Base-by-base conservation (phyloP, 352 stramenopile genomes). In the Pythium phragmitis region DNA sequence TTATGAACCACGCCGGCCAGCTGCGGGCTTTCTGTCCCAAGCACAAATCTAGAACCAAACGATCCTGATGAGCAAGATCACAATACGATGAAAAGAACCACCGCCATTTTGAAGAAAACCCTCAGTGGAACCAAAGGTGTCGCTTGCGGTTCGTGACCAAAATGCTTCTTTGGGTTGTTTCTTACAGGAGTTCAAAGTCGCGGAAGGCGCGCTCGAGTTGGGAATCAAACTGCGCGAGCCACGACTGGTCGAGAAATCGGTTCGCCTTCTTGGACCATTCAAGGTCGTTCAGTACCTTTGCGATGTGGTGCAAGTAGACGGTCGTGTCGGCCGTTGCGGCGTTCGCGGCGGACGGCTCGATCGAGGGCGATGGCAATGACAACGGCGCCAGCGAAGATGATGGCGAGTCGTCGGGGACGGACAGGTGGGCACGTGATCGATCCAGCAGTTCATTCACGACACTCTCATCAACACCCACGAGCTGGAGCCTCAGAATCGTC, bases 1-100 rank as follows among this genome's bases (percentile, higher is more conserved):
- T 86, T 80, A 96, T 96, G 87, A 96, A 90, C 77, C 85, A 94
- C 60, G 70, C 76, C 48, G 87, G 87, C 37, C 83, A 92, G 56
- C 71, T 96, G 59, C 83, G 86, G 30, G 82, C 87, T 43, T 96
- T 86, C 67, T 96, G 87, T 56, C 75, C 84, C 42, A 87, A 85
- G 56, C 87, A 96, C 57, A 87, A 78, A 67, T 78, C 84, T 57
- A 76, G 65, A 76, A 65, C 65, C 54, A 76, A 62, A 67, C 62
- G 65, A 58, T 46, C 39, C 9, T 50, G 49, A 66, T 68, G 46
- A 65, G 19, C 50, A 57, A 45, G 26, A 59, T 14, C 3, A 4
- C 42, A 21, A 7, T 64, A 64, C 57, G 48, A 55, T 64, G 41
- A 39, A 63, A 54, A 48, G 13, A 58, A 17, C 19, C 14, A 58